phyloP scores from a whole-genome alignment of 345 rosid genomes.

The Punica granatum region DNA sequence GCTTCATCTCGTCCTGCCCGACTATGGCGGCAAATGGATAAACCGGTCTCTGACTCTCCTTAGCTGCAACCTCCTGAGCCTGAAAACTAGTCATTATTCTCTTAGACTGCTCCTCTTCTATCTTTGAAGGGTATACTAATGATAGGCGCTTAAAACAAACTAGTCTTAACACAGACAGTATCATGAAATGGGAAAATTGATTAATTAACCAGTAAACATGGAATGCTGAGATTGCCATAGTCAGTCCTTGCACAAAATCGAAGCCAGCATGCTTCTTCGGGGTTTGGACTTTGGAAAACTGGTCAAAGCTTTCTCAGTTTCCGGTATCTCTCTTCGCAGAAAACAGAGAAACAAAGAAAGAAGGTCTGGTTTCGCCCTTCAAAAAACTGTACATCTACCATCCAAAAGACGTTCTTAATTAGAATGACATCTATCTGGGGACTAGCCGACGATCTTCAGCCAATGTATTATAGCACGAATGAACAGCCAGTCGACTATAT shows the following conservation, averaged over 20 bases:
- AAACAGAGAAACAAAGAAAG: too few species aligned
- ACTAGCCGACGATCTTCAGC: too few species aligned
- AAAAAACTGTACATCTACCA: not conserved
- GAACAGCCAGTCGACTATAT: not conserved
- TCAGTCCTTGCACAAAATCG: too few species aligned
- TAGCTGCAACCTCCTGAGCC: constrained; percentile 46
- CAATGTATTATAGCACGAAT: not conserved
- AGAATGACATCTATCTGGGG: too few species aligned
- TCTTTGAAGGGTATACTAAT: too few species aligned
- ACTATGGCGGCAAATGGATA: constrained; percentile 93
- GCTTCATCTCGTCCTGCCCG: constrained; percentile 97
- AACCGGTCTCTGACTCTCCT: constrained; percentile 77
- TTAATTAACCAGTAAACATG: too few species aligned
- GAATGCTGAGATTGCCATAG: too few species aligned
- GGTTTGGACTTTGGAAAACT: too few species aligned
- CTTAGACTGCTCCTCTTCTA: constrained; percentile 20
- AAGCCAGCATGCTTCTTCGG: too few species aligned
- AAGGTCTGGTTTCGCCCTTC: not conserved
- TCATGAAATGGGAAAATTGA: not conserved
- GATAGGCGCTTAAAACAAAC: constrained; percentile 37
- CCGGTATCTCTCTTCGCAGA: too few species aligned
- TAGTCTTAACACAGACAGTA: too few species aligned
- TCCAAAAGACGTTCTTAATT: not conserved
- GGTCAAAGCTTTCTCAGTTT: too few species aligned
- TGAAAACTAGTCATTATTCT: constrained; percentile 17